phyloP scores from a whole-genome alignment of 2,329 filamentous ascomycete genomes.

The Paramyrothecium sp. region DNA sequence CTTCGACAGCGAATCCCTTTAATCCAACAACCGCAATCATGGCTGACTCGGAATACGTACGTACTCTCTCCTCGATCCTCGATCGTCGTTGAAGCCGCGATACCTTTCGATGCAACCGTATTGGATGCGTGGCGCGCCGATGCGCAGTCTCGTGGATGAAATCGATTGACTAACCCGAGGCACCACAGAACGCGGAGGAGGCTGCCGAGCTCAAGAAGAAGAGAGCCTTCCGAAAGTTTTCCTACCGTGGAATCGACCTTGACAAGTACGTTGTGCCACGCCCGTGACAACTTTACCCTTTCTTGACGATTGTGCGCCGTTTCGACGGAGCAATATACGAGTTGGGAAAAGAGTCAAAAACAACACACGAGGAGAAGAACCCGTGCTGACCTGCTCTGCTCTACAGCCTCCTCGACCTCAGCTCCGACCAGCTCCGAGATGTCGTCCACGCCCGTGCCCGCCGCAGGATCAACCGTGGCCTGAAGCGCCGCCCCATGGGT shows the following conservation, averaged over 20 bases:
- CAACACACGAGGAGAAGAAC: constrained; percentile 4
- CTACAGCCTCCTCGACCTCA: constrained; percentile 92
- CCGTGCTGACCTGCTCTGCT: constrained; percentile 16
- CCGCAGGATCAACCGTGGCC: constrained; percentile 98
- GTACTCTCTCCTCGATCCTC: constrained; percentile 38
- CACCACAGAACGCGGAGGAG: constrained; percentile 84
- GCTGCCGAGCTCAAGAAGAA: constrained; percentile 99
- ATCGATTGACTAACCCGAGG: not conserved
- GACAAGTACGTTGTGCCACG: constrained; percentile 75
- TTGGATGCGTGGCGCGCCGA: constrained; percentile 3
- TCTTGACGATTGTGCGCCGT: not conserved
- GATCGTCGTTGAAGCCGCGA: constrained; percentile 27
- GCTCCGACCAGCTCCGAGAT: constrained; percentile 97
- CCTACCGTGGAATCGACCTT: constrained; percentile 98
- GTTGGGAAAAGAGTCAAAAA: not conserved
- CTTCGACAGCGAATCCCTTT: constrained; percentile 44
- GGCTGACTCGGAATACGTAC: constrained; percentile 93
- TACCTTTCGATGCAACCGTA: no score
- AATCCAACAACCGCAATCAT: constrained; percentile 58
- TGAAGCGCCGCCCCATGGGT: constrained; percentile 99
- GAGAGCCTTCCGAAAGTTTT: constrained; percentile 99
- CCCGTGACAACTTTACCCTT: constrained; percentile 10
- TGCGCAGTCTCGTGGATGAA: not conserved
- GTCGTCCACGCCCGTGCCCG: constrained; percentile 98
- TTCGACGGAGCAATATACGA: constrained; percentile 22